Conservation (phyloP, 2,329 filamentous ascomycete species). For the Teratosphaeria nubilosa region DNA sequence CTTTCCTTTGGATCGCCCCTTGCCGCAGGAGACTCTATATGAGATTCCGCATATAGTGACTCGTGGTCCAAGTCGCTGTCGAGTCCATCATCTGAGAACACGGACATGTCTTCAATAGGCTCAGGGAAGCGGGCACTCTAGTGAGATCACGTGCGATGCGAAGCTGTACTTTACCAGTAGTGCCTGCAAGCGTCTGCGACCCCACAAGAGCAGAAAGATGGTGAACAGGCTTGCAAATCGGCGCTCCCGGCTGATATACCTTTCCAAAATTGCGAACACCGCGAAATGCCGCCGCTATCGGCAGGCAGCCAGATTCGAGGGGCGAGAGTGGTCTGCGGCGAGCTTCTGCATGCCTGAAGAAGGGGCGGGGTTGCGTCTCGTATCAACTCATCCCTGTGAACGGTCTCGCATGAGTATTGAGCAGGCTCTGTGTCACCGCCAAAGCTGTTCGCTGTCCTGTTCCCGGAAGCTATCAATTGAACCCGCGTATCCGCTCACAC, state of each 20-base stretch:
- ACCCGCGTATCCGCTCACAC: too few species aligned
- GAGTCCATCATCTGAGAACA: not conserved
- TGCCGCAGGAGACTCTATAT: constrained; percentile 10
- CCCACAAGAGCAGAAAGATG: not conserved
- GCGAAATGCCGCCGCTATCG: not conserved
- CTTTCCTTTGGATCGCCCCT: constrained; percentile 9
- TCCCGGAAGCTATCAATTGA: too few species aligned
- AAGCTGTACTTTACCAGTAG: not conserved
- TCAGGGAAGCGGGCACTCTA: not conserved
- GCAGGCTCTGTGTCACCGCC: too few species aligned
- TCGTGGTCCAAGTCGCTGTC: not conserved
- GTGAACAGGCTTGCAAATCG: not conserved
- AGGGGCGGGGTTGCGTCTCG: not conserved
- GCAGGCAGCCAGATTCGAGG: not conserved
- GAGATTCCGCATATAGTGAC: constrained; percentile 2
- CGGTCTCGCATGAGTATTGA: too few species aligned
- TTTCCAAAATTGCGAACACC: not conserved
- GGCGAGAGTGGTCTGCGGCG: not conserved
- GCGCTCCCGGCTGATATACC: not conserved
- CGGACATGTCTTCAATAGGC: not conserved
- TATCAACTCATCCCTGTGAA: too few species aligned
- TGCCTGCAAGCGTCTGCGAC: too few species aligned
- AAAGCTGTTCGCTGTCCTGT: too few species aligned
- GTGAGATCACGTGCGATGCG: not conserved
- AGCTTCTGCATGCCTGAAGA: not conserved